Evolutionary conservation across 495 filamentous ascomycete genomes (phyloP).

Genomic region (Aspergillus kassunensis): DNA sequence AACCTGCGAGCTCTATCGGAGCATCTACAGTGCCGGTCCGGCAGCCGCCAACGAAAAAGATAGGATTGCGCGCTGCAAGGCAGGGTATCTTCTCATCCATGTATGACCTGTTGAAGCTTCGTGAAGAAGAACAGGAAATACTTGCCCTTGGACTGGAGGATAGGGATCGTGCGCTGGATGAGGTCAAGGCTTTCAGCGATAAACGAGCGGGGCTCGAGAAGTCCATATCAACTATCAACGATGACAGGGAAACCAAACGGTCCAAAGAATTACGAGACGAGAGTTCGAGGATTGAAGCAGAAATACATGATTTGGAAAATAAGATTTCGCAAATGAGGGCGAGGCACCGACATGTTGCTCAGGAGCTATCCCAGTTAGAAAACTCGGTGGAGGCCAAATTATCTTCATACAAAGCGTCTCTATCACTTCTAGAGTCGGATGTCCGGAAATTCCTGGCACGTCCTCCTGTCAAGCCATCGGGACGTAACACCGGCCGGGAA

Average conservation of each 20-base stretch:
- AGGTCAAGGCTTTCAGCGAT: constrained; percentile 57
- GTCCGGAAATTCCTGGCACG: constrained; percentile 38
- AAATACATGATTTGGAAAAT: constrained; percentile 62
- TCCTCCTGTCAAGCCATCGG: constrained; percentile 45
- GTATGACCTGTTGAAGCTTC: constrained; percentile 64
- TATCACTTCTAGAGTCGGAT: constrained; percentile 53
- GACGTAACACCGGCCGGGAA: constrained; percentile 20
- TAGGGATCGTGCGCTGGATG: constrained; percentile 54
- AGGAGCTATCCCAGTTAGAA: constrained; percentile 57
- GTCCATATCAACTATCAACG: constrained; percentile 40
- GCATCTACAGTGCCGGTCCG: constrained; percentile 55
- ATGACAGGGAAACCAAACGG: constrained; percentile 33
- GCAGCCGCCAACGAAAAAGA: constrained; percentile 53
- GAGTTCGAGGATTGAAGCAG: constrained; percentile 47
- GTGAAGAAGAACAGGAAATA: constrained; percentile 64
- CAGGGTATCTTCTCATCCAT: constrained; percentile 69
- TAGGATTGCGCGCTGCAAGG: constrained; percentile 63
- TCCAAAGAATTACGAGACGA: constrained; percentile 47
- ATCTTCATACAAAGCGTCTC: constrained; percentile 54
- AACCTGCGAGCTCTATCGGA: constrained; percentile 20
- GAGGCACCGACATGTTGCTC: constrained; percentile 55
- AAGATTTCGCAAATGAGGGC: constrained; percentile 65
- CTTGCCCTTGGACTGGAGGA: constrained; percentile 54
- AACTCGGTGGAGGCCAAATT: constrained; percentile 60
- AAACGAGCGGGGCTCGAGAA: constrained; percentile 46